These are phyloP conservation scores for Cucurbita maxima DNA, from an alignment of 306 rosid genomes.

Conservation along the genomic window DNA sequence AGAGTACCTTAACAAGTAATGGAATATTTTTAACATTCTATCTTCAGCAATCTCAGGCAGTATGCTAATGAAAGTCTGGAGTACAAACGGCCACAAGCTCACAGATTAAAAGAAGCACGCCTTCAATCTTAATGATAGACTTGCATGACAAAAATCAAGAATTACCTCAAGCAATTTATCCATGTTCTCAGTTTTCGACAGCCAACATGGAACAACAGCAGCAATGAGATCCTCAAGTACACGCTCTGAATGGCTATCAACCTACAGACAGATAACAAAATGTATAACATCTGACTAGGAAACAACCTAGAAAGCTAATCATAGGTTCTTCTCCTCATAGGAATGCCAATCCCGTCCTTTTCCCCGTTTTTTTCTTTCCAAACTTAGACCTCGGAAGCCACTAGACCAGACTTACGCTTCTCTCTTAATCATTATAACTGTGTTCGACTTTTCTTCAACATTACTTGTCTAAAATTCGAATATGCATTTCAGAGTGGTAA, in stretches of 20 bases:
- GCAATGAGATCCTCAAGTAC: conserved; percentile 77
- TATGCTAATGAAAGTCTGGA: conserved; percentile 50
- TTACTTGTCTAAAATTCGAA: not conserved
- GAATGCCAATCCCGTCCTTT: not conserved
- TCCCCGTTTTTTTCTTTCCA: not conserved
- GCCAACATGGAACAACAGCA: conserved; percentile 84
- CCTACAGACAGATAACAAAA: conserved; percentile 19
- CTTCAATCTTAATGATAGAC: not conserved
- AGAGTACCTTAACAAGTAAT: conserved; percentile 52
- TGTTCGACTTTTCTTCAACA: not conserved
- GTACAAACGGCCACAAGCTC: conserved; percentile 13
- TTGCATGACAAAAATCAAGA: not conserved
- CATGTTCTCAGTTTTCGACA: conserved; percentile 47
- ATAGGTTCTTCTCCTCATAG: not conserved
- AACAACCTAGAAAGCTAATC: not conserved
- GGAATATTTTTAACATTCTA: conserved; percentile 48
- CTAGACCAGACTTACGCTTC: not conserved
- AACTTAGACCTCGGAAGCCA: not conserved
- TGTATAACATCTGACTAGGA: not conserved
- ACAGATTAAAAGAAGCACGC: conserved; percentile 2
- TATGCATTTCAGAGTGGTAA: not conserved
- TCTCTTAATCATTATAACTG: not conserved
- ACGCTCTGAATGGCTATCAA: conserved; percentile 59
- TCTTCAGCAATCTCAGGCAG: conserved; percentile 72
- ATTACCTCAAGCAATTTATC: conserved; percentile 59